phyloP scores from a whole-genome alignment of 108 stramenopile species.

The Chaetoceros muelleri region DNA sequence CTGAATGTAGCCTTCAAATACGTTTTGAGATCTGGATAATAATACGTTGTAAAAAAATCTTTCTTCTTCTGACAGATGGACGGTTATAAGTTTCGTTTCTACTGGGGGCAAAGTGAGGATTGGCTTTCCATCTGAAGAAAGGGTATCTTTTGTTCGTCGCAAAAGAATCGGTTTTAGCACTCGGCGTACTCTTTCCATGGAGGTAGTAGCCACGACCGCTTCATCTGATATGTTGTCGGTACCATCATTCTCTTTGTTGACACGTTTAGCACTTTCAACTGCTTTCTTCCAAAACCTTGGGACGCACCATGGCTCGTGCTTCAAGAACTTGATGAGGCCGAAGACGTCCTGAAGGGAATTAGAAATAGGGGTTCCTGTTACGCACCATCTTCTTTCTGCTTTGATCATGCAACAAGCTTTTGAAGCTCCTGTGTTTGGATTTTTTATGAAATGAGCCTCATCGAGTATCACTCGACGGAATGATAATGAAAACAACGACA shows the following conservation, averaged over 20 bases:
- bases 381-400: slow-evolving; percentile 66
- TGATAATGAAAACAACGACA: background rate
- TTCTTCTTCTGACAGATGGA: slow-evolving; percentile 49
- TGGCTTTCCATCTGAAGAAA: slow-evolving; percentile 52
- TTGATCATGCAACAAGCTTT: slow-evolving; percentile 53
- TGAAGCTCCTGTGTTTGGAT: slow-evolving; percentile 52
- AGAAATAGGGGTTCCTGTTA: slow-evolving; percentile 79
- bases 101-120: slow-evolving; percentile 67
- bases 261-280: slow-evolving; percentile 25
- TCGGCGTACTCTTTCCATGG: slow-evolving; percentile 59
- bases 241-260: slow-evolving; percentile 2
- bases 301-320: slow-evolving; percentile 77
- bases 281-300: slow-evolving; percentile 60
- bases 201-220: slow-evolving; percentile 21
- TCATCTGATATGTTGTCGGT: slow-evolving; percentile 5
- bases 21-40: slow-evolving; percentile 38
- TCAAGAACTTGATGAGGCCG: slow-evolving; percentile 61
- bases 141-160: slow-evolving; percentile 65
- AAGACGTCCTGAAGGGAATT: slow-evolving; percentile 75
- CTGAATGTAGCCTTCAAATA: slow-evolving; percentile 66
- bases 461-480: slow-evolving; percentile 63
- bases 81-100: slow-evolving; percentile 47
- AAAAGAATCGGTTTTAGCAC: slow-evolving; percentile 63
- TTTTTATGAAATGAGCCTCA: slow-evolving; percentile 72
- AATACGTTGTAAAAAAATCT: slow-evolving; percentile 77